Percentiles rank a stretch among this genome's conserved stretches.
phyloP scores from a whole-genome alignment of 768 basidiomycete genomes.

The Pleurotus djamor region DNA sequence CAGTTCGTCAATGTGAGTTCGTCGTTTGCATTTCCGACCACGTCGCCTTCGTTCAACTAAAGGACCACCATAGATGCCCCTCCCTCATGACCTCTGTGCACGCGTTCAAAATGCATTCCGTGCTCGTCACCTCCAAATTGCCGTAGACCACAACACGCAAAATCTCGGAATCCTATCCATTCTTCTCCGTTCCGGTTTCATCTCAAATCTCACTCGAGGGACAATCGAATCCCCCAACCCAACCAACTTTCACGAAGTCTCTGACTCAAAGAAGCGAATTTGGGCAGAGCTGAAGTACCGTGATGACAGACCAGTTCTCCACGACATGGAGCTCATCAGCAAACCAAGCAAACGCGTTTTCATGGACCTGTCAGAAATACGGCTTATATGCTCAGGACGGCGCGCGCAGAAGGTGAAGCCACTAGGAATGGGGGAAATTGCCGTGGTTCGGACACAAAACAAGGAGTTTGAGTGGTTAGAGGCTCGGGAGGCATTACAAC shows the following conservation, averaged over 20 bases:
- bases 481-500: constrained; percentile 84
- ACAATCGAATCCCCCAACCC: constrained; percentile 68
- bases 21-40: too few relatives aligned
- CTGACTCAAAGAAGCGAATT: constrained; percentile 72
- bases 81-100: constrained; percentile 87
- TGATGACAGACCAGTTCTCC: constrained; percentile 82
- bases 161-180: constrained; percentile 92
- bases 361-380: constrained; percentile 72
- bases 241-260: constrained; percentile 50
- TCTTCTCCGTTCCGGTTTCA: constrained; percentile 87
- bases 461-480: constrained; percentile 85
- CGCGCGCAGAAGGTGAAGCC: constrained; percentile 81
- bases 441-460: constrained; percentile 72
- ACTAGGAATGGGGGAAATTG: constrained; percentile 90
- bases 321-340: constrained; percentile 77
- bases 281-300: constrained; percentile 97
- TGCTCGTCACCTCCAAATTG: constrained; percentile 74
- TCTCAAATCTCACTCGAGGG: constrained; percentile 81
- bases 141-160: constrained; percentile 81
- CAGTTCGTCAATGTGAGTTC: too few relatives aligned
- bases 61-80: constrained; percentile 31
- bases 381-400: constrained; percentile 77
- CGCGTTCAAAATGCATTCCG: constrained; percentile 91
- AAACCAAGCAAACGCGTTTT: constrained; percentile 80
- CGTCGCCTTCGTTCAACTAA: background rate